Conservation (phyloP, 2,329 filamentous ascomycete genomes). For the Diaporthe caulivora region DNA sequence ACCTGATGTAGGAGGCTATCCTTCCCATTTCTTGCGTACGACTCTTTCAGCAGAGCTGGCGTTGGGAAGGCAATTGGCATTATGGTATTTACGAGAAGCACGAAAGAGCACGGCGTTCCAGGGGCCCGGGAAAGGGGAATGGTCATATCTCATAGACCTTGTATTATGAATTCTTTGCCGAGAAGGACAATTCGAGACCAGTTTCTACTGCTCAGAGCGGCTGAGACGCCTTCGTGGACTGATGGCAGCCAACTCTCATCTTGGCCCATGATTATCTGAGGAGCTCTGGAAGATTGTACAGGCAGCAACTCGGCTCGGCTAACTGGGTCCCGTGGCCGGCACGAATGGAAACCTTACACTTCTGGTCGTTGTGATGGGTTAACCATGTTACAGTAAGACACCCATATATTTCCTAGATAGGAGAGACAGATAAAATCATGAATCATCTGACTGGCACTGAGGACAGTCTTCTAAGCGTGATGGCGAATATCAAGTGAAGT, state of each 20-base stretch:
- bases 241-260: background rate
- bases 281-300: background rate
- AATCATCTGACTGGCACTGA: background rate
- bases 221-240: background rate
- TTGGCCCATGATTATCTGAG: background rate
- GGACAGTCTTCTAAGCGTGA: background rate
- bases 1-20: constrained; percentile 30
- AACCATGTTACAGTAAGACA: background rate
- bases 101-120: constrained; percentile 36
- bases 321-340: background rate
- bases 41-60: constrained; percentile 23
- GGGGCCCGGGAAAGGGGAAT: constrained; percentile 13
- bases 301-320: background rate
- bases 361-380: constrained; percentile 10
- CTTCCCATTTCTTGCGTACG: constrained; percentile 2
- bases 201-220: background rate
- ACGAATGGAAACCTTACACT: background rate
- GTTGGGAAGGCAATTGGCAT: constrained; percentile 39
- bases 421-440: background rate
- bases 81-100: constrained; percentile 36
- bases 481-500: background rate
- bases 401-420: constrained; percentile 11
- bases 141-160: constrained; percentile 35
- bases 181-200: background rate
- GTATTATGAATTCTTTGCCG: constrained; percentile 28